These are phyloP conservation scores for Talaromyces albobiverticillius DNA, from an alignment of 2,329 filamentous ascomycete genomes.

Conservation along the genomic window DNA sequence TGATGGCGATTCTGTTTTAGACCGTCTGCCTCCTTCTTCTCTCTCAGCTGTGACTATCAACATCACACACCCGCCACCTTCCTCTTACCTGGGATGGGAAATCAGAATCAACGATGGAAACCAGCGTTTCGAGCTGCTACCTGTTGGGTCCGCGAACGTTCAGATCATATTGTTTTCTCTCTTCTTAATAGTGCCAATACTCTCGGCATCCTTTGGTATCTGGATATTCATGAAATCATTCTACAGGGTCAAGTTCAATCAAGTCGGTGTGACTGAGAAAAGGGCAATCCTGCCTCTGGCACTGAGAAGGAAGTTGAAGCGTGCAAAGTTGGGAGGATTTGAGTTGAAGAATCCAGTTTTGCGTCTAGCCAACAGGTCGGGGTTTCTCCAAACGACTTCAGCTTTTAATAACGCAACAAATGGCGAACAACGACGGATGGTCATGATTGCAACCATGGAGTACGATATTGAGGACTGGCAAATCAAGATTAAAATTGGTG, in stretches of 20 bases:
- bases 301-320: constrained; percentile 35
- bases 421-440: constrained; percentile 45
- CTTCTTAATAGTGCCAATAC: constrained; percentile 52
- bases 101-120: constrained; percentile 56
- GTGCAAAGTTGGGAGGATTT: constrained; percentile 21
- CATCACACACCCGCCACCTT: constrained; percentile 54
- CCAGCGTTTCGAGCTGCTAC: constrained; percentile 51
- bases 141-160: constrained; percentile 51
- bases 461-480: constrained; percentile 69
- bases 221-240: constrained; percentile 61
- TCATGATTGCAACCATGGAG: constrained; percentile 68
- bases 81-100: constrained; percentile 55
- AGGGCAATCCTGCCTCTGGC: constrained; percentile 38
- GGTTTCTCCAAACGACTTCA: constrained; percentile 35
- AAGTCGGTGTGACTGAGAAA: constrained; percentile 54
- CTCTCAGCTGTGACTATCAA: constrained; percentile 57
- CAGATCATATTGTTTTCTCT: constrained; percentile 57
- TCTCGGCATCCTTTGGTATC: constrained; percentile 49
- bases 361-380: constrained; percentile 33
- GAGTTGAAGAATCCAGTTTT: constrained; percentile 33
- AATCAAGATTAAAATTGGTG: constrained; percentile 70
- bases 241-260: constrained; percentile 63
- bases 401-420: constrained; percentile 29
- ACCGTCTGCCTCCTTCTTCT: constrained; percentile 60
- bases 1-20: constrained; percentile 58